phyloP scores from a whole-genome alignment of 73 alveolate species.

The Symbiodinium pilosum region DNA sequence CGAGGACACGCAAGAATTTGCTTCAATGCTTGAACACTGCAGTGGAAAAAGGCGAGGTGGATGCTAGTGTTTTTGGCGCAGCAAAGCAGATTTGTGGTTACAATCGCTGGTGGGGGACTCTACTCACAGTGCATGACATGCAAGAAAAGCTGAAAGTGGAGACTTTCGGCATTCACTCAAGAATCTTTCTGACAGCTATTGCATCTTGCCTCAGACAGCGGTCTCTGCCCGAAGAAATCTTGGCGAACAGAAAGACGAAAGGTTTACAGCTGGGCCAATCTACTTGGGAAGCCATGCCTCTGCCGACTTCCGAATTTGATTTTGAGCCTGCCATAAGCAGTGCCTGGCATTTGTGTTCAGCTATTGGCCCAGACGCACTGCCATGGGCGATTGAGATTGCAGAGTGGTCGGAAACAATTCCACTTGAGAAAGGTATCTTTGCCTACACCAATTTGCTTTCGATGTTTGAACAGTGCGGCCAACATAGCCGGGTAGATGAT shows the following conservation, averaged over 20 bases:
- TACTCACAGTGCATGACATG: background rate
- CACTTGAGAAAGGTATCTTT: too few species aligned
- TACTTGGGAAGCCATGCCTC: background rate
- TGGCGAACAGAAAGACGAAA: background rate
- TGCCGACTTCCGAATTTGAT: background rate
- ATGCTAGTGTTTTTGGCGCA: too few species aligned
- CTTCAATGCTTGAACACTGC: background rate
- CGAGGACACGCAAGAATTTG: background rate
- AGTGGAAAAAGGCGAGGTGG: background rate
- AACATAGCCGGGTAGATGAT: too few species aligned
- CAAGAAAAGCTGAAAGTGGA: background rate
- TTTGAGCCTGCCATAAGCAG: background rate
- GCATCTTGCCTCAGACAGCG: background rate
- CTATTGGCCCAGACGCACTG: too few species aligned
- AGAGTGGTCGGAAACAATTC: too few species aligned
- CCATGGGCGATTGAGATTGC: too few species aligned
- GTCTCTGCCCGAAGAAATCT: background rate
- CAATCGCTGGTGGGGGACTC: too few species aligned
- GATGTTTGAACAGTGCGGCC: too few species aligned
- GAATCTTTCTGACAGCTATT: background rate
- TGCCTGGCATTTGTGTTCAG: background rate
- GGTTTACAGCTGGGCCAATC: slow-evolving; percentile 1
- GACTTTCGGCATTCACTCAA: background rate
- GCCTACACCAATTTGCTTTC: too few species aligned
- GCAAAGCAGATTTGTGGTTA: too few species aligned